Conservation (phyloP, 148 eudicot species). For the Amaranthus hypochondriacus region DNA sequence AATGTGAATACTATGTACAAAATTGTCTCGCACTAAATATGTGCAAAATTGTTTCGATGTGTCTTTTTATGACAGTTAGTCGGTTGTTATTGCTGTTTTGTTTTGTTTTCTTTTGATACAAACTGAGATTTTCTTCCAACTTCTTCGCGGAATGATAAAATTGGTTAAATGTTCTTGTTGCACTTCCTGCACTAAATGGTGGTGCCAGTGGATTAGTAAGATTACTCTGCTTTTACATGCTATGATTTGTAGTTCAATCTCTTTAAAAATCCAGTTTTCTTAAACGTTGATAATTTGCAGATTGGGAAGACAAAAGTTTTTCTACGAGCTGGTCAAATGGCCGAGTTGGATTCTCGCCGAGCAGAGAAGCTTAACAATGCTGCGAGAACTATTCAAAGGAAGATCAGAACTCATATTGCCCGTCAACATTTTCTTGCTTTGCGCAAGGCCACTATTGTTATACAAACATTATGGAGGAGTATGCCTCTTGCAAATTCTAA, state of each 20-base stretch:
- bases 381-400: slow-evolving; percentile 70
- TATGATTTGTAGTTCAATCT: slow-evolving; percentile 1
- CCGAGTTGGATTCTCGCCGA: slow-evolving; percentile 75
- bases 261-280: slow-evolving; percentile 1
- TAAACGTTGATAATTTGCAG: slow-evolving; percentile 36
- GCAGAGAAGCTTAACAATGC: slow-evolving; percentile 66
- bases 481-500: slow-evolving; percentile 24
- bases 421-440: slow-evolving; percentile 55
- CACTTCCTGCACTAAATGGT: neutral
- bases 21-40: no score
- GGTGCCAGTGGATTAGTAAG: neutral
- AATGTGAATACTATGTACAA: no score
- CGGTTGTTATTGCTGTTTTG: no score
- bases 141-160: no score
- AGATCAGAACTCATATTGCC: slow-evolving; percentile 55
- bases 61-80: no score
- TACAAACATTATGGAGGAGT: slow-evolving; percentile 80
- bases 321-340: slow-evolving; percentile 96
- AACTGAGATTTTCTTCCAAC: no score
- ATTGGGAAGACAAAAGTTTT: slow-evolving; percentile 87
- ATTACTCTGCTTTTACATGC: neutral
- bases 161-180: neutral
- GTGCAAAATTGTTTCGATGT: no score
- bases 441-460: slow-evolving; percentile 45
- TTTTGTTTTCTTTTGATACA: no score